These are phyloP conservation scores for Daphne laureola DNA, from an alignment of 441 rosid genomes.

Conservation along the genomic window DNA sequence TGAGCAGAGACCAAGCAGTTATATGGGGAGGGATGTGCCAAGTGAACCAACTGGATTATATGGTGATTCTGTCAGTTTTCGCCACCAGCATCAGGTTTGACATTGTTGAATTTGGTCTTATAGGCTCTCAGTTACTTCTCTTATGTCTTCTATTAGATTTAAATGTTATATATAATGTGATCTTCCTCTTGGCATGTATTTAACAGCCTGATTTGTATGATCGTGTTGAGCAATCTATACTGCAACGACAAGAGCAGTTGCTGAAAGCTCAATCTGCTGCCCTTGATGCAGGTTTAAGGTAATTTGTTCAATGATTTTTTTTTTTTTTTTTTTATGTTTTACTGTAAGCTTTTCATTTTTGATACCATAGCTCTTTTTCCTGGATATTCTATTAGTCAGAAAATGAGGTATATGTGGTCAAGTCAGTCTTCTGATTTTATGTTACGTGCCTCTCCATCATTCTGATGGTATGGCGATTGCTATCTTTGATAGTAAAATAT, in stretches of 20 bases:
- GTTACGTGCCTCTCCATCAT: constrained; percentile 15
- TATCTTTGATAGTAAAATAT: constrained; percentile 36
- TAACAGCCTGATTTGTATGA: constrained; percentile 66
- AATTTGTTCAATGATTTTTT: constrained; percentile 25
- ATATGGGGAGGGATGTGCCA: constrained; percentile 68
- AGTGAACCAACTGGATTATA: constrained; percentile 61
- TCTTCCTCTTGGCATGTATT: constrained; percentile 5
- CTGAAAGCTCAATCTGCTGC: constrained; percentile 70
- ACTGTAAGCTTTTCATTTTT: neutral
- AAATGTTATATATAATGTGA: constrained; percentile 8
- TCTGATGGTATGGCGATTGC: constrained; percentile 26
- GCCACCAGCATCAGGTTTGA: constrained; percentile 75
- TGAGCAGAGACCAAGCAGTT: constrained; percentile 55
- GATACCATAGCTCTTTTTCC: no score
- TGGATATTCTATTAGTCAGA: neutral
- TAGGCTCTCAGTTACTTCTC: neutral
- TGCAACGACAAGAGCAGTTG: constrained; percentile 80
- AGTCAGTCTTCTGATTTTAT: constrained; percentile 19
- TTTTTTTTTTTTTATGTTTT: constrained; percentile 10
- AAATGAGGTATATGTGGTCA: constrained; percentile 14
- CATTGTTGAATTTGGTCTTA: constrained; percentile 10
- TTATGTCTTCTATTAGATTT: constrained; percentile 3
- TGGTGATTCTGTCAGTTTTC: constrained; percentile 58
- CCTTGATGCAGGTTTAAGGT: constrained; percentile 79
- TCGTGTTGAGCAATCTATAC: constrained; percentile 71